A percentile compares a stretch with the other conserved stretches of the same genome.
Conservation (phyloP, 1,284 basidiomycete genomes). For the Apiotrichum brassicae region DNA sequence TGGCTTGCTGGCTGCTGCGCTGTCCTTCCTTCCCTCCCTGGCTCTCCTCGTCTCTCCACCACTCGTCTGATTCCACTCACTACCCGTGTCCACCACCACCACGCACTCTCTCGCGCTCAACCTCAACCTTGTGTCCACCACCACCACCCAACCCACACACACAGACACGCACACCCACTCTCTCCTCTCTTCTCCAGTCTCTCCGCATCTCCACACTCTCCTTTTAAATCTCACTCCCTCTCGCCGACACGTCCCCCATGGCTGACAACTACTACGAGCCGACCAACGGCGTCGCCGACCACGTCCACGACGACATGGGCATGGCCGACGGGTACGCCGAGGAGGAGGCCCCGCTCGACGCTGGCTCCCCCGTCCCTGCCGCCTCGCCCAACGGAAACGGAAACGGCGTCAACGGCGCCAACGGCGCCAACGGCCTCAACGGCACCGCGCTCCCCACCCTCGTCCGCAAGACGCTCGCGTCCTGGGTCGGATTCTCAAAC, state of each 20-base stretch:
- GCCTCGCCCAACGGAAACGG: conserved; percentile 3
- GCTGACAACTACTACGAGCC: conserved; percentile 29
- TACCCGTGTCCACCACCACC: no score
- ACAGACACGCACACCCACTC: neutral
- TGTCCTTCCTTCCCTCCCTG: no score
- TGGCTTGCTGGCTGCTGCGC: no score
- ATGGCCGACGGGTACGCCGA: conserved; percentile 54
- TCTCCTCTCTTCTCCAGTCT: neutral
- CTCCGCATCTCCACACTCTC: neutral
- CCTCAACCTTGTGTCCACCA: neutral
- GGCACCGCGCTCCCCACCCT: conserved; percentile 8
- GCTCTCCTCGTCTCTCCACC: no score
- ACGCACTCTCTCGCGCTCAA: no score
- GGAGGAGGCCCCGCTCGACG: conserved; percentile 1
- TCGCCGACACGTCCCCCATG: neutral
- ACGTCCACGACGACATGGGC: neutral
- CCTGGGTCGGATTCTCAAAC: conserved; percentile 71
- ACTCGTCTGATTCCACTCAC: no score
- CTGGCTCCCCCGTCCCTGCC: conserved; percentile 4
- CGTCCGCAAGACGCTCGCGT: conserved; percentile 43
- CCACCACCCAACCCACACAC: no score
- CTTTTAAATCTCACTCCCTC: neutral
- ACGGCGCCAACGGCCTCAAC: conserved; percentile 1
- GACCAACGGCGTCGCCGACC: conserved; percentile 9
- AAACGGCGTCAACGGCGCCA: conserved; percentile 13